These are phyloP conservation scores for Cicer arietinum DNA, from an alignment of 306 rosid species.

Conservation along the genomic window DNA sequence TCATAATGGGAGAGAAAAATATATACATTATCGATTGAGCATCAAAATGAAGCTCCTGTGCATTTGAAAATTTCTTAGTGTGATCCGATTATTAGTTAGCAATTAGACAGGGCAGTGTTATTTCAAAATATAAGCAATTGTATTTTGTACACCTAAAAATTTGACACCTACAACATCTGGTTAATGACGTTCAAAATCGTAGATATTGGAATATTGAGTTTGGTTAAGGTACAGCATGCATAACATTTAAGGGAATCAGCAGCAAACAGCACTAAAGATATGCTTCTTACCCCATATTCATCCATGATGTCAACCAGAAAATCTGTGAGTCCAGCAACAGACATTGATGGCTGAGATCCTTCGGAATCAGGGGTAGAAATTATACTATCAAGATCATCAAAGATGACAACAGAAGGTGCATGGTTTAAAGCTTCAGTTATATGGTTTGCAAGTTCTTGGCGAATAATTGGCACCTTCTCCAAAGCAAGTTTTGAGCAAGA, in stretches of 20 bases:
- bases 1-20: conserved; percentile 29
- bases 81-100: conserved; percentile 20
- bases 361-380: conserved; percentile 72
- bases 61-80: conserved; percentile 19
- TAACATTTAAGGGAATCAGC: conserved; percentile 31
- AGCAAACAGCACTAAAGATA: conserved; percentile 7
- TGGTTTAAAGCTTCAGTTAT: conserved; percentile 82
- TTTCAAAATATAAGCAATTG: neutral
- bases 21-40: conserved; percentile 24
- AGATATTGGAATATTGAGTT: neutral
- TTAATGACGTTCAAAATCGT: conserved; percentile 6
- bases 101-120: neutral
- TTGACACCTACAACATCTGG: neutral
- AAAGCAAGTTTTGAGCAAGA: conserved; percentile 78
- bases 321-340: conserved; percentile 70
- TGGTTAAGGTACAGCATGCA: neutral
- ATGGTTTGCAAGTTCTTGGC: conserved; percentile 67
- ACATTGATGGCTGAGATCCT: conserved; percentile 69
- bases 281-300: conserved; percentile 79
- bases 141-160: neutral
- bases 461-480: conserved; percentile 75
- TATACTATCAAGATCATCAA: conserved; percentile 90
- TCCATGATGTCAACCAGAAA: conserved; percentile 80
- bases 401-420: conserved; percentile 89
- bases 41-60: conserved; percentile 28